Conservation (phyloP, 2,329 filamentous ascomycete genomes). For the Stachybotrys elegans region DNA sequence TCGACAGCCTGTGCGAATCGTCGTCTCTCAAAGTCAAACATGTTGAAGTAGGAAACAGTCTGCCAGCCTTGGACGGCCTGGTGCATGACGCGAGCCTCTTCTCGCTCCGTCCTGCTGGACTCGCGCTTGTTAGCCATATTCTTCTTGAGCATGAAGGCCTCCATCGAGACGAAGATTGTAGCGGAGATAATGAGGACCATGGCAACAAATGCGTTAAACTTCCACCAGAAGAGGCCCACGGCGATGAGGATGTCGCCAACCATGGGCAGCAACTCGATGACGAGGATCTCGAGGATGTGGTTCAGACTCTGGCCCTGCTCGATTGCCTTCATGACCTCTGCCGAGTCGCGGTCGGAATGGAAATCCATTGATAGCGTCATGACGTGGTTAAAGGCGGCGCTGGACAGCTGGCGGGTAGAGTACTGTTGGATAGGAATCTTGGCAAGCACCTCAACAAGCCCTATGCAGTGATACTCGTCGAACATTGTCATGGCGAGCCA, state of each 20-base stretch:
- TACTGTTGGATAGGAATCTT: conserved; percentile 30
- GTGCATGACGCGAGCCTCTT: conserved; percentile 48
- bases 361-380: conserved; percentile 68
- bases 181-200: conserved; percentile 26
- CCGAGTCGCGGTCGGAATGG: conserved; percentile 60
- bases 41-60: conserved; percentile 44
- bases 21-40: conserved; percentile 21
- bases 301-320: conserved; percentile 57
- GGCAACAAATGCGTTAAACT: conserved; percentile 58
- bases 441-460: conserved; percentile 16
- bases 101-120: conserved; percentile 34
- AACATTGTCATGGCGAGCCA: conserved; percentile 13
- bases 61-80: conserved; percentile 57
- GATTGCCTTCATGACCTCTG: conserved; percentile 60
- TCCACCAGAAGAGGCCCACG: conserved; percentile 52
- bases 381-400: conserved; percentile 60
- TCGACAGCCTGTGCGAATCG: conserved; percentile 22
- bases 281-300: conserved; percentile 51
- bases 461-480: conserved; percentile 7
- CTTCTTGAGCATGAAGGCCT: conserved; percentile 28
- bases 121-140: conserved; percentile 32
- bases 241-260: conserved; percentile 57
- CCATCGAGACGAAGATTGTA: conserved; percentile 13
- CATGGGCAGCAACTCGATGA: conserved; percentile 58
- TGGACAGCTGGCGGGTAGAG: conserved; percentile 50